Percentiles rank a stretch among this genome's conserved stretches.
Conservation (phyloP, 768 basidiomycete genomes). For the Termitomyces heimii region DNA sequence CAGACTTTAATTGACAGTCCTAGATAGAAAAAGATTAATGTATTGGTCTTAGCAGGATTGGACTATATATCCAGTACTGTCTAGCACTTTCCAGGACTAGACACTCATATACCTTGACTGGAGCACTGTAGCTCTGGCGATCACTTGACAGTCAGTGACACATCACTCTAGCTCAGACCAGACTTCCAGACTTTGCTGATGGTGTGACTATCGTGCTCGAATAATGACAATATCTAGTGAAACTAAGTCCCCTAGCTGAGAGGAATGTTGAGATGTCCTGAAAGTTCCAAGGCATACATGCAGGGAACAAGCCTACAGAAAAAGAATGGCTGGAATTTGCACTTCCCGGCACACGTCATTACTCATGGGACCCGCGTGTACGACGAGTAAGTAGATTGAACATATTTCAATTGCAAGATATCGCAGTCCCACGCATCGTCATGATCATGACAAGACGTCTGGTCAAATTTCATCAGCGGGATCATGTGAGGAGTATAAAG, state of each 20-base stretch:
- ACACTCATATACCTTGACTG: too few species aligned
- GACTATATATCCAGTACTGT: too few species aligned
- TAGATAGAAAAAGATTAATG: background rate
- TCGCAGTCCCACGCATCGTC: background rate
- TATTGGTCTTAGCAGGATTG: background rate
- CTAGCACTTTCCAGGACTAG: background rate
- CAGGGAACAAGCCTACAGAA: too few species aligned
- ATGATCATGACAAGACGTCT: background rate
- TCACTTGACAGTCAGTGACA: background rate
- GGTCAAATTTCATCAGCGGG: background rate
- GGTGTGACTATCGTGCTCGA: too few species aligned
- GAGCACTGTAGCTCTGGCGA: background rate
- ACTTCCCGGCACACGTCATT: too few species aligned
- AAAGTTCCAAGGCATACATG: too few species aligned
- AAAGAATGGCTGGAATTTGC: too few species aligned
- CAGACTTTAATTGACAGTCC: too few species aligned
- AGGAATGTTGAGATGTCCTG: too few species aligned
- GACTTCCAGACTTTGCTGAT: background rate
- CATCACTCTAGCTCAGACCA: background rate
- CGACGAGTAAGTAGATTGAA: background rate
- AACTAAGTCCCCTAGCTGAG: too few species aligned
- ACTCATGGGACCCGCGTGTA: too few species aligned
- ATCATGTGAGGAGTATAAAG: background rate
- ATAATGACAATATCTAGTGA: too few species aligned
- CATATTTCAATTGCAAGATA: background rate